Base-by-base conservation (phyloP, 306 rosid species). In the Arachis hypogaea region DNA sequence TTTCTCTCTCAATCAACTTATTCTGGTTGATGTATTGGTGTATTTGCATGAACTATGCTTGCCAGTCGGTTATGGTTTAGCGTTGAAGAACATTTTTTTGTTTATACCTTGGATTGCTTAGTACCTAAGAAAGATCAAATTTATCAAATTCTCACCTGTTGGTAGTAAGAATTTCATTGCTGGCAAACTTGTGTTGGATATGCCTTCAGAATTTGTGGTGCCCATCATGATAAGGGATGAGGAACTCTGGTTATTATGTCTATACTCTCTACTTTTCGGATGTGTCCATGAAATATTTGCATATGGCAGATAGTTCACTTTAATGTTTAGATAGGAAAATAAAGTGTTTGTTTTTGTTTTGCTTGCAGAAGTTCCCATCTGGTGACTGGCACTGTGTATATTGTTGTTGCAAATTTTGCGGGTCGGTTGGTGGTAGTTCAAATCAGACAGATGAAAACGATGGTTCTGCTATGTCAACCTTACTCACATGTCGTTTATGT, bases 311-410 rank as follows among this genome's bases (percentile, higher is more conserved):
- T 68, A 33, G 54, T 63, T 40, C 42, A 41, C 56, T 30, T 68
- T 73, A 22, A 47, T 72, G 59, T 79, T 62, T 76, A 16, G 56
- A 14, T 11, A 61, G 43, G 56, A 46, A 58, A 42, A 62, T 73
- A 36, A 83, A 49, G 44, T 22, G 58, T 71, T 12, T 41, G 59
- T 76, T 52, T 73, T 72, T 72, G 71, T 42, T 60, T 68, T 73
- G 73, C 76, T 71, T 77, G 86, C 97, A 94, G 97, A 90, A 90
- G 63, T 89, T 91, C 77, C 96, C 99, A 71, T 84, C 90, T 51
- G 99, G 97, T 72, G 88, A 87, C 68, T 92, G 99, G 99, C 90
- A 85, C 82, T 94, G 99, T 80, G 71, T 88, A 70, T 94, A 88
- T 73, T 94, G 97, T 67, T 85, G 95, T 74, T 92, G 99, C 95